Evolutionary conservation across 1,284 basidiomycete species (phyloP), one percentile per base, ranked within the genome.

Genomic region (Cronartium ribicola): DNA sequence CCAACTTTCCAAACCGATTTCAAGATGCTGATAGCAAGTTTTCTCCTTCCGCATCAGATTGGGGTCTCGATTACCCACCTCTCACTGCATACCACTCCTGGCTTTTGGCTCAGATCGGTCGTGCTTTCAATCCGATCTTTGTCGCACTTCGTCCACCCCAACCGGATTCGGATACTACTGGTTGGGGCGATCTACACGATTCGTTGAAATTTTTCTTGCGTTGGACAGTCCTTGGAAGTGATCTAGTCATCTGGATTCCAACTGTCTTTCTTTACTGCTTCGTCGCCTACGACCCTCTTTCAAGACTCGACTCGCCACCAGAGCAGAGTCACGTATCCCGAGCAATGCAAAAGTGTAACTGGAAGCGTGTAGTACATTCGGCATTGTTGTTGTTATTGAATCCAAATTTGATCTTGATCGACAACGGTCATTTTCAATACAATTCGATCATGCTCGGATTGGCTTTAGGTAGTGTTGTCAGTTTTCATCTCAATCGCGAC

Each of bases 381-480:
- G 40, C 40, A 10, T 44, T 67, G 13, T 40, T 67, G 44, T 17
- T 43, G 40, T 39, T 61, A 11, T 20, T 77, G 20, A 57, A 55
- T 60, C 94, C 94, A 1, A 87, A 90, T 0, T 83, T 95, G 41
- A 84, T 94, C 36, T 83, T 95, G 20, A 85, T 96, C 76, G 93
- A 96, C 81, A 90, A 89, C 79, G 94, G 94, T 0, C 93, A 96
- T 80, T 96, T 96, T 78, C 94, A 96, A 72, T 83, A 91, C 80
- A 94, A 93, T 79, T 90, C 90, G 4, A 86, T 93, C 76, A 92
- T 93, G 90, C 87, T 94, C 62, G 91, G 90, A 8, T 84, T 94
- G 41, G 88, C 90, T 0, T 80, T 94, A 29, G 83, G 89, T 55
- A 84, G 90, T 0, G 80, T 91, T 51, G 87, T 88, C 77, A 87